These are phyloP conservation scores for Chenopodium quinoa DNA, from an alignment of 148 eudicot genomes.

Conservation along the genomic window DNA sequence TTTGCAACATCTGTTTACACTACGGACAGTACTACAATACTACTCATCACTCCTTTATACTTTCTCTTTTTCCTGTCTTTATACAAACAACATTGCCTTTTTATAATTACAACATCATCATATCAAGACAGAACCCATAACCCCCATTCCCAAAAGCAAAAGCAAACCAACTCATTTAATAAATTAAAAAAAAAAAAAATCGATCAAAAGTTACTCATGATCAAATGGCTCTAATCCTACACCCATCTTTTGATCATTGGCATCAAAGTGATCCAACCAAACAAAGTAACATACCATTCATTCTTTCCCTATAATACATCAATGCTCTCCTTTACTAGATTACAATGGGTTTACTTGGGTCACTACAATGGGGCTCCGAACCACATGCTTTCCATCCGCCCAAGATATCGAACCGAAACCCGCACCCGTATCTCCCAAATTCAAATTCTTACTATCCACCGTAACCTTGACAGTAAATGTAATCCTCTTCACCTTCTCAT, in stretches of 20 bases:
- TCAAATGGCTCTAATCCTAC: not conserved
- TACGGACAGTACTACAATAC: no score
- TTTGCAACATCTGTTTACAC: slow-evolving; percentile 7
- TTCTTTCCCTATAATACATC: slow-evolving; percentile 14
- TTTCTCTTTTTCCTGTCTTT: slow-evolving; percentile 21
- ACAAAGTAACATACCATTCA: not conserved
- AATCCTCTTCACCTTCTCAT: slow-evolving; percentile 49
- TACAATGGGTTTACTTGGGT: slow-evolving; percentile 70
- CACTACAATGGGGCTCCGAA: slow-evolving; percentile 85
- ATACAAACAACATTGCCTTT: slow-evolving; percentile 33
- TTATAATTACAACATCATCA: slow-evolving; percentile 30
- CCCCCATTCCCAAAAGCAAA: not conserved
- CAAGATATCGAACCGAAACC: slow-evolving; percentile 74
- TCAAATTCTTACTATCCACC: slow-evolving; percentile 52
- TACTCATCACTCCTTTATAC: no score
- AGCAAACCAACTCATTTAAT: not conserved
- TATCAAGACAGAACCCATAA: slow-evolving; percentile 6
- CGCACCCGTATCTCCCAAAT: slow-evolving; percentile 71
- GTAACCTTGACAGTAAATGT: slow-evolving; percentile 59
- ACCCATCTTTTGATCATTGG: not conserved
- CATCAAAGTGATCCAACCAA: not conserved
- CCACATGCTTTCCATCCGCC: slow-evolving; percentile 86
- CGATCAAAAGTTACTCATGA: slow-evolving; percentile 1
- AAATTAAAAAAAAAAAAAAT: not conserved
- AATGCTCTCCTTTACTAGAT: not conserved